Evolutionary conservation across 2,329 filamentous ascomycete genomes (phyloP), one percentile per base, ranked within the genome.

Genomic region (Fusarium papillatum): DNA sequence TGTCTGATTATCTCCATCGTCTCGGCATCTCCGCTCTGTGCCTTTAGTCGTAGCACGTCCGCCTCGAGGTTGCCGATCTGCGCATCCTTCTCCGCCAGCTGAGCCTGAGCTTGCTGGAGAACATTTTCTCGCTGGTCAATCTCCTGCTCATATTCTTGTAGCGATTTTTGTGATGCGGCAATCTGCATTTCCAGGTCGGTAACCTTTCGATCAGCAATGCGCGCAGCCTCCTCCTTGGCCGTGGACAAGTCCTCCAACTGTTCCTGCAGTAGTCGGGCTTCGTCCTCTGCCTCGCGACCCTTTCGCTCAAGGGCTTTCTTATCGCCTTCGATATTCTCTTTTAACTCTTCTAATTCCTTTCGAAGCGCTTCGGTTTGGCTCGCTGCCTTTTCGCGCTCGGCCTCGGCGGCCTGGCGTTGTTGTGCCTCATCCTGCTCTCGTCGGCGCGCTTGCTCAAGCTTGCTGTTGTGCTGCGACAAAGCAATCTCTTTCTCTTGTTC

Each of bases 341-440:
- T 88, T 16, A 91, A 66, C 13, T 88, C 85, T 1, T 87, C 86
- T 10, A 92, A 78, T 72, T 93, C 91, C 10, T 83, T 84, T 62
- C 87, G 86, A 13, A 90, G 70, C 0, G 83, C 80, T 66, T 91
- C 90, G 4, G 88, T 81, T 76, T 91, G 87, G 17, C 88, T 84
- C 34, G 85, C 80, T 0, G 88, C 87, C 53, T 88, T 88, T 10
- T 84, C 84, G 59, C 86, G 88, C 55, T 90, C 90, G 0, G 85
- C 85, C 76, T 93, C 91, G 34, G 91, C 91, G 0, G 86, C 85
- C 72, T 93, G 90, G 55, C 90, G 89, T 55, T 88, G 88, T 79
- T 95, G 93, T 80, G 94, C 95, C 80, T 98, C 96, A 11, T 95
- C 93, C 79, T 98, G 95, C n/a, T 95, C 94, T 74, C 93, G 94